Evolutionary conservation across 2,329 filamentous ascomycete species (phyloP), one percentile per base, ranked within the genome.

Genomic region (Leptodontidium sp.): DNA sequence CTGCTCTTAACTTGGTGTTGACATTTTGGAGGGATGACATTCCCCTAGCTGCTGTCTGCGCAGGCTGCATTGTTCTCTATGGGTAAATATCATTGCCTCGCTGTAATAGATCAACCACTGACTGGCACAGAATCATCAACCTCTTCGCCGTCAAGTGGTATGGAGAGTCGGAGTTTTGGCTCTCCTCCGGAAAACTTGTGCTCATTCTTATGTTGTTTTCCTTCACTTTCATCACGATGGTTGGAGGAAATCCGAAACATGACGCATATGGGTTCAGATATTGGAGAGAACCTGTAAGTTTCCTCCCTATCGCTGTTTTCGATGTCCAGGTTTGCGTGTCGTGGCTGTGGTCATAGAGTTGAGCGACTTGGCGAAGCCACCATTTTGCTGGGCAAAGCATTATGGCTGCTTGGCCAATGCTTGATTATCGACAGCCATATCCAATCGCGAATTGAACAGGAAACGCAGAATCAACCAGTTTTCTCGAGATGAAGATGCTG

Each of bases 161-260:
- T 74, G 90, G 90, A 71, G 90, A 92, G 77, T 87, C 90, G 12
- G 92, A 94, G 76, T 94, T 94, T 75, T 90, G 86, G 85, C 81
- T 89, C 2, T 85, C 86, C 26, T 68, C 69, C 29, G 75, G 75
- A 2, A 76, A 76, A 59, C 61, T 76, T 6, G 43, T 75, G 4
- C 69, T 93, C 64, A 89, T 93, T 77, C 80, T 68, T 40, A 74
- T 75, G 65, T 52, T 76, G 14, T 75, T 76, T 47, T 70, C 82
- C 77, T 94, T 91, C 80, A 94, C 92, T n/a, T 91, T 95, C 76
- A 84, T 95, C 73, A 90, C 88, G 61, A 87, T 76, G 75, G 82
- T 93, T 8, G 92, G 92, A 45, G 92, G 91, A 38, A 94, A 94
- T 73, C 92, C 92, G 0, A 77, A 88, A 6, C 82, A 87, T 59